Conservation (phyloP, 139 green algal genomes). For the Coelastrella sp. region DNA sequence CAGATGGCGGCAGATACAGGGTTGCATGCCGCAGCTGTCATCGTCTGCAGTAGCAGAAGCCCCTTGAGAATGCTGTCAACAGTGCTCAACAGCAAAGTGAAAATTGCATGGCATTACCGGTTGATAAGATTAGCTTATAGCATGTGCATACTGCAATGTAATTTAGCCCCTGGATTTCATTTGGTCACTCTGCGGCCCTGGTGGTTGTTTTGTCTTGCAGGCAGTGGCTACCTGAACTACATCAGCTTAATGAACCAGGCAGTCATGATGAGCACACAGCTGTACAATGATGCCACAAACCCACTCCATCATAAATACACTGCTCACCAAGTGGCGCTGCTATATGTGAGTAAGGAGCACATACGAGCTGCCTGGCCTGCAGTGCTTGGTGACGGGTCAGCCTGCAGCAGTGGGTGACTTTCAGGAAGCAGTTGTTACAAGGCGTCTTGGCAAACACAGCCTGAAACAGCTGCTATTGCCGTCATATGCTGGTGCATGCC, state of each 20-base stretch:
- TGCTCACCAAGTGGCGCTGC: slow-evolving; percentile 72
- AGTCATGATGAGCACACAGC: slow-evolving; percentile 75
- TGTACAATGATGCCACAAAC: slow-evolving; percentile 72
- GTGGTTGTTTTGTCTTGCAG: slow-evolving; percentile 38
- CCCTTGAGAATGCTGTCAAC: no score
- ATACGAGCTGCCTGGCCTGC: neutral
- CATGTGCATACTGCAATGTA: no score
- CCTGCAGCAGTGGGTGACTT: neutral
- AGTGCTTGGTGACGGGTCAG: neutral
- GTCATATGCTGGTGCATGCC: neutral
- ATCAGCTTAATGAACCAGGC: slow-evolving; percentile 68
- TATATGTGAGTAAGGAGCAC: slow-evolving; percentile 65
- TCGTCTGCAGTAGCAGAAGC: neutral
- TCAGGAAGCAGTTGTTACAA: neutral
- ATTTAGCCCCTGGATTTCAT: no score
- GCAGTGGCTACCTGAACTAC: slow-evolving; percentile 64
- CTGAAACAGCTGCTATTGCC: neutral
- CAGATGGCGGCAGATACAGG: neutral
- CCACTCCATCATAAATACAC: slow-evolving; percentile 74
- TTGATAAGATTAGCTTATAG: neutral
- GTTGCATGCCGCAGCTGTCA: neutral
- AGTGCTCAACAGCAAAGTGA: no score
- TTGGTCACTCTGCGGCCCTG: no score
- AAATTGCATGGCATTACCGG: no score
- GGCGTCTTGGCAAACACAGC: neutral